Evolutionary conservation across 257 asterid species (phyloP), one percentile per base, ranked within the genome.

Genomic region (Fraxinus americana): DNA sequence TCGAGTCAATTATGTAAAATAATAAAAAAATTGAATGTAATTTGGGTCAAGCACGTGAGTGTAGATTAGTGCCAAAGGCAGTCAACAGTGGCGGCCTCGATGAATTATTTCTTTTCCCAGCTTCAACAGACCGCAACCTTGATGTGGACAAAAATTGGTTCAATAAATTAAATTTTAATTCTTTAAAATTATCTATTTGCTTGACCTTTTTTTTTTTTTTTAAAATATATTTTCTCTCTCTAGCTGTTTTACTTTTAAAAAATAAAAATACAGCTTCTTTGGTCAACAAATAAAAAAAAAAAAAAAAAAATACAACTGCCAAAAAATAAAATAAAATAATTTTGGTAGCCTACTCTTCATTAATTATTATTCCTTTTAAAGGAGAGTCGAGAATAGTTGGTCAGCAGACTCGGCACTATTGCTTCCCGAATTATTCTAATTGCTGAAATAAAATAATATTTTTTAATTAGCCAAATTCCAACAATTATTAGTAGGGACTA

Each of bases 211-310:
- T 10, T n/a, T n/a, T n/a, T n/a, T n/a, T n/a, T n/a, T n/a, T n/a
- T n/a, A n/a, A n/a, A n/a, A 39, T 39, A 8, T 39, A 1, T 7
- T 52, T 39, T 39, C 23, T 54, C 59, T 54, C 27, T 19, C 65
- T 19, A 19, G 12, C 25, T 45, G 35, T 52, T 72, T 34, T 76
- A 17, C 75, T 82, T 36, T 84, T 82, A 45, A 82, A 52, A 52
- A 9, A 41, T 8, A 38, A 38, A 38, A 7, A 38, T 38, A 38
- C 43, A 7, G 43, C 10, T 7, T 38, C 11, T 38, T 38, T 38
- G 43, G 43, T 17, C 6, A 16, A 48, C 2, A 3, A 50, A 54
- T 32, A 16, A 50, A 13, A 50, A n/a, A n/a, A n/a, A n/a, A n/a
- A n/a, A 19, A n/a, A n/a, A n/a, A 16, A 7, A 57, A 57, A n/a